Percentiles rank a stretch among this genome's conserved stretches.
These are phyloP conservation scores for Acacia pycnantha DNA, from an alignment of 331 rosid species.

Conservation along the genomic window DNA sequence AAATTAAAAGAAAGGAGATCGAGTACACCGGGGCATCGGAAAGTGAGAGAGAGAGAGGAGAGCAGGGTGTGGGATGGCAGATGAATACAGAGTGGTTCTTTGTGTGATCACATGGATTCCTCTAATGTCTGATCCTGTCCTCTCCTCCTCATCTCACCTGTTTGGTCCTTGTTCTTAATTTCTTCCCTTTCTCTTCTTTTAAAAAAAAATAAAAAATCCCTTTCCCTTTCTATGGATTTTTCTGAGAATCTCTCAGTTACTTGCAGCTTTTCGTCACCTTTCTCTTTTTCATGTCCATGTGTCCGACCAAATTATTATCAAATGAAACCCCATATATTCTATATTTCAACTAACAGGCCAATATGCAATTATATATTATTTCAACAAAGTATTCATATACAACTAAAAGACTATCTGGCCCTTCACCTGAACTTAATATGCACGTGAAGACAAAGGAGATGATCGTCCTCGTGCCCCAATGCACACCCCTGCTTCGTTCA, in stretches of 20 bases:
- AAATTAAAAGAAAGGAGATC: background rate
- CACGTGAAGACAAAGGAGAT: background rate
- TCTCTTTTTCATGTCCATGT: constrained; percentile 40
- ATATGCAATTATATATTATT: background rate
- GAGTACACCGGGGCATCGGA: constrained; percentile 19
- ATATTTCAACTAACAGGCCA: background rate
- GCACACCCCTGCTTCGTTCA: constrained; percentile 4
- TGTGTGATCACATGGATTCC: constrained; percentile 67
- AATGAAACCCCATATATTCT: constrained; percentile 35
- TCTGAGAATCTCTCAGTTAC: constrained; percentile 48
- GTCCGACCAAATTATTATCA: constrained; percentile 55
- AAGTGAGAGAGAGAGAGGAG: constrained; percentile 7
- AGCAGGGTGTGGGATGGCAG: constrained; percentile 17
- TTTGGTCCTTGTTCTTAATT: constrained; percentile 9
- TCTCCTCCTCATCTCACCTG: constrained; percentile 41
- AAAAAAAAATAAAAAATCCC: too few relatives aligned
- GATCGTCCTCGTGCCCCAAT: background rate
- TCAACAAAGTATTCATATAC: background rate
- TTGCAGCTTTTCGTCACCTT: constrained; percentile 55
- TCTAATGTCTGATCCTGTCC: constrained; percentile 37
- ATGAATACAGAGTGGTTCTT: constrained; percentile 42
- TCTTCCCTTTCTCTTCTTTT: background rate
- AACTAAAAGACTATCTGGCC: background rate
- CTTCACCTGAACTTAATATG: background rate
- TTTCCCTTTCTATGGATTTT: constrained; percentile 30